Evolutionary conservation across 2,329 filamentous ascomycete genomes (phyloP).

Genomic region (Colletotrichum navitas): DNA sequence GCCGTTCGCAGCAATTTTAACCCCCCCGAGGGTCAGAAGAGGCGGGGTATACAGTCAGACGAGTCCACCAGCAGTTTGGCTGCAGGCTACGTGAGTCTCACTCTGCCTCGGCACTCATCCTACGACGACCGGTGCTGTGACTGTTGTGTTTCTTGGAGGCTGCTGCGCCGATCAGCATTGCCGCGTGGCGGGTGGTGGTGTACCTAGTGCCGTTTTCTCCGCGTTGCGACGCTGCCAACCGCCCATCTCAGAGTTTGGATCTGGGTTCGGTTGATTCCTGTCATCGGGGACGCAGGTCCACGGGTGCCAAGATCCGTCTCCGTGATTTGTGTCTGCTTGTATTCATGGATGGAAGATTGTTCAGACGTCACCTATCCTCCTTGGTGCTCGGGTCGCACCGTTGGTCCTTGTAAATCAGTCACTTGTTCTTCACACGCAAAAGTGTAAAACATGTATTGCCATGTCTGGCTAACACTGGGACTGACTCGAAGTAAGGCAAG

Average conservation of each 20-base stretch:
- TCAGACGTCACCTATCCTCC: no score
- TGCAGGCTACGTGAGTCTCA: no score
- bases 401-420: background rate
- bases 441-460: background rate
- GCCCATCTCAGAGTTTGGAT: conserved; percentile 27
- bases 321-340: conserved; percentile 36
- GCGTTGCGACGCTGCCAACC: conserved; percentile 11
- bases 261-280: conserved; percentile 5
- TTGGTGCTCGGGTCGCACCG: no score
- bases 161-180: conserved; percentile 19
- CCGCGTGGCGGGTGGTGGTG: background rate
- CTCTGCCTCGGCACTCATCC: background rate
- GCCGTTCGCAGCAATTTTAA: no score
- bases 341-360: background rate
- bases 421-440: background rate
- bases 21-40: no score
- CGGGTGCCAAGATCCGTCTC: background rate
- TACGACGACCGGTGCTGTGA: background rate
- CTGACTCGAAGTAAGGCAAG: background rate
- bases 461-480: background rate
- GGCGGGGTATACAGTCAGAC: no score
- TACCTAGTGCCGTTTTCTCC: conserved; percentile 11
- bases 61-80: no score
- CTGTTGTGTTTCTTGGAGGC: background rate
- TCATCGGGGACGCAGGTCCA: background rate